Base-by-base conservation (phyloP, 345 rosid species). In the Physaria fendleri region DNA sequence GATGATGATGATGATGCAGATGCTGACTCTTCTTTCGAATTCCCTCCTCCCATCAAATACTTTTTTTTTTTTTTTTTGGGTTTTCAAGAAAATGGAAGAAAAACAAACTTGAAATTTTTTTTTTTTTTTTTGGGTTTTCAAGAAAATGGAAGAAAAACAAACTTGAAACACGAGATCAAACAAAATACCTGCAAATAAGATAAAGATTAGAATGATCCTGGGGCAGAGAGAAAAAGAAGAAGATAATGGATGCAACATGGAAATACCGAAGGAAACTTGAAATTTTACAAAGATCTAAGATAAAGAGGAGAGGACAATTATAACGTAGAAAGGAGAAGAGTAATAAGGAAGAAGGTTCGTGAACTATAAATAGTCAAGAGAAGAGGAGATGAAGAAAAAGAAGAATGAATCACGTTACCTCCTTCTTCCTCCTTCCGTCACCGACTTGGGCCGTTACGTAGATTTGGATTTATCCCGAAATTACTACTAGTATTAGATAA, bases 41-140 rank as follows among this genome's bases (percentile, higher is more conserved):
- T 75, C 14, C 52, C 77, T 41, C 79, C 81, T 45, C 96, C 98
- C 98, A 91, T 91, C 11, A 67, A 66, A 57, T 34, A 48, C 49
- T 28, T 18, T 29, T 23, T 24, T 24, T 3, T 28, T 8, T 2
- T 28, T 18, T 29, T 23, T 24, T 24, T 3, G 6, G 2, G 2
- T 23, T 22, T 40, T 18, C 23, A 30, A 35, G 40, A 12, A 4
- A 17, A 37, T 22, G 24, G 22, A 11, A 22, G 16, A 46, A 16
- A 11, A 14, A 9, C 4, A 46, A 46, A 64, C 61, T 22, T 55
- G 18, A 58, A 67, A n/a, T n/a, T n/a, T n/a, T n/a, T n/a, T n/a
- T n/a, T n/a, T n/a, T n/a, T n/a, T n/a, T n/a, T n/a, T n/a, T n/a
- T n/a, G 33, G 6, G 15, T 13, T 67, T 4, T 22, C 4, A 22